Conservation (phyloP, 148 eudicot species). For the Drosera capensis region DNA sequence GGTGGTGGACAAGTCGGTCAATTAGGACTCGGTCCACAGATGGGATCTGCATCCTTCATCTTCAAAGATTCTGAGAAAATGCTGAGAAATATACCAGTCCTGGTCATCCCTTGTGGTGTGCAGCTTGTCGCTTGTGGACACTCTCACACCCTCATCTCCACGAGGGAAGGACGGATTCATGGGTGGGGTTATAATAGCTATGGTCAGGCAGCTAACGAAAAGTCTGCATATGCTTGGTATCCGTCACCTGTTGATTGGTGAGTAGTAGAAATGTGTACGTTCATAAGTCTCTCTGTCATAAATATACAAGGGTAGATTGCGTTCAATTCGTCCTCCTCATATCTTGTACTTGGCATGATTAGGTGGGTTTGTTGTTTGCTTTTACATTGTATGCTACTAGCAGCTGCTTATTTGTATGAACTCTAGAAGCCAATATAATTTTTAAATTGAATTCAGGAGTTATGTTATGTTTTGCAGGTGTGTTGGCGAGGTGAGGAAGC, state of each 20-base stretch:
- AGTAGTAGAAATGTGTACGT: too few species aligned
- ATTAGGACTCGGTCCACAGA: conserved; percentile 81
- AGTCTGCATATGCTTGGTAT: conserved; percentile 93
- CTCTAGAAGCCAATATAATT: too few species aligned
- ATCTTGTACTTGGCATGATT: too few species aligned
- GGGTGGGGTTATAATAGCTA: conserved; percentile 99
- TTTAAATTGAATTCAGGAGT: too few species aligned
- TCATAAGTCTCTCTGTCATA: too few species aligned
- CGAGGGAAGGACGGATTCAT: conserved; percentile 78
- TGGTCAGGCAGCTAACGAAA: conserved; percentile 91
- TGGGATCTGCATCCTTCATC: conserved; percentile 46
- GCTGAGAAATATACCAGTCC: conserved; percentile 66
- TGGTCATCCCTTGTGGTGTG: conserved; percentile 65
- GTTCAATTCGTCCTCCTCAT: too few species aligned
- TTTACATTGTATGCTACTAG: too few species aligned
- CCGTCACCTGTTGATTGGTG: conserved; percentile 99
- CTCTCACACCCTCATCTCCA: conserved; percentile 86
- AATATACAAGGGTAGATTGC: too few species aligned
- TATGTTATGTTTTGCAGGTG: conserved; percentile 55
- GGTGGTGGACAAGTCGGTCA: conserved; percentile 96
- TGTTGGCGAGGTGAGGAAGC: conserved; percentile 87
- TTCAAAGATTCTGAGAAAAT: conserved; percentile 45
- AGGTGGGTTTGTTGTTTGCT: too few species aligned
- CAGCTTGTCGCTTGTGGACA: conserved; percentile 87
- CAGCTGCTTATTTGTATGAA: too few species aligned